phyloP scores from a whole-genome alignment of 331 rosid species.

The Pyrus hybrid region DNA sequence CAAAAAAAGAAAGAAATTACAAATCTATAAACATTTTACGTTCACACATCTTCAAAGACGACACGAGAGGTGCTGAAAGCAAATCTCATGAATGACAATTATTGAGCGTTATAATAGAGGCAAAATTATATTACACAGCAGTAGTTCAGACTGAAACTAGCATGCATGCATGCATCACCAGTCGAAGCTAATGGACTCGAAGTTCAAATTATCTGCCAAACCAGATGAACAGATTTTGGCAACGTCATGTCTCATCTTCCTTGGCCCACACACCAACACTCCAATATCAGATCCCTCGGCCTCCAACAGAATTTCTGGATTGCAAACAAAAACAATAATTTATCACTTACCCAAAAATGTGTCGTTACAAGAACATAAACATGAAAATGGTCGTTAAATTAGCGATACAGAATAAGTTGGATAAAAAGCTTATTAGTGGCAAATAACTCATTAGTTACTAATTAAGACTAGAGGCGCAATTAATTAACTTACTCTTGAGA shows the following conservation, averaged over 20 bases:
- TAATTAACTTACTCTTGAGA: constrained; percentile 29
- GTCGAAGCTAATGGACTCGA: neutral
- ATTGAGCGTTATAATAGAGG: neutral
- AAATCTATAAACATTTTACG: neutral
- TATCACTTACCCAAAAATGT: neutral
- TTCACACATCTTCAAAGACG: neutral
- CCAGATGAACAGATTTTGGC: constrained; percentile 43
- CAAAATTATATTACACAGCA: neutral
- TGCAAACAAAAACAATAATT: neutral
- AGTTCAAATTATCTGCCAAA: constrained; percentile 32
- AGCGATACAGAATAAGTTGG: neutral
- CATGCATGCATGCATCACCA: neutral
- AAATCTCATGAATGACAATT: neutral
- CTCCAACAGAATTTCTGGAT: constrained; percentile 35
- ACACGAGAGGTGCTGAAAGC: neutral
- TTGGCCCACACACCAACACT: constrained; percentile 44
- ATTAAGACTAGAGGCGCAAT: too few species aligned
- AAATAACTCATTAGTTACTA: too few species aligned
- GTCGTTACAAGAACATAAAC: neutral
- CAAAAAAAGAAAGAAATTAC: neutral
- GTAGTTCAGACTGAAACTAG: neutral
- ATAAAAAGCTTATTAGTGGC: too few species aligned
- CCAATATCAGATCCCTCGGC: constrained; percentile 34
- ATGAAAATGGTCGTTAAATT: too few species aligned
- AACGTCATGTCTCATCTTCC: constrained; percentile 39